Evolutionary conservation across 225 moss, liverwort and hornwort species (phyloP).

Genomic region (Climacium dendroides): DNA sequence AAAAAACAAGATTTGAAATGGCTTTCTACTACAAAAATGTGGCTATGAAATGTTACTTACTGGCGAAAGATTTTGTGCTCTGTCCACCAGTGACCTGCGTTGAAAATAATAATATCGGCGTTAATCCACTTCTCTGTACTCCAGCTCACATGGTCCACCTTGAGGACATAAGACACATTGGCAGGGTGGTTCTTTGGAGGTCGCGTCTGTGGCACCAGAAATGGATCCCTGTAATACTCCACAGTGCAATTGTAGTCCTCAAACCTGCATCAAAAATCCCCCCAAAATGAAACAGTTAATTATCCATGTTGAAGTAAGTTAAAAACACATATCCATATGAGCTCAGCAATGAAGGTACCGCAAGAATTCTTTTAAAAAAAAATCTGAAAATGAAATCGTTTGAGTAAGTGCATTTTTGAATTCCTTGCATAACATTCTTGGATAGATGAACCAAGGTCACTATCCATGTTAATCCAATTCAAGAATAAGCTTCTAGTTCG

Average conservation of each 20-base stretch:
- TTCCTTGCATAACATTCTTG: not conserved
- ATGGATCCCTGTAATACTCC: constrained; percentile 77
- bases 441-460: not conserved
- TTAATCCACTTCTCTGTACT: constrained; percentile 26
- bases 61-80: constrained; percentile 55
- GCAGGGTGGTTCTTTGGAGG: constrained; percentile 7
- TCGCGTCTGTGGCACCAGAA: constrained; percentile 61
- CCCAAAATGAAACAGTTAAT: not conserved
- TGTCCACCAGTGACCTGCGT: constrained; percentile 87
- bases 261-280: constrained; percentile 3
- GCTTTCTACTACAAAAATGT: not conserved
- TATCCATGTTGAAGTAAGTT: too few species aligned
- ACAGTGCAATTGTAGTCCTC: constrained; percentile 71
- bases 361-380: not conserved
- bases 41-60: not conserved
- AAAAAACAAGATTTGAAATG: not conserved
- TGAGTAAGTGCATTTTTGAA: too few species aligned
- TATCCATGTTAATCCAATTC: not conserved
- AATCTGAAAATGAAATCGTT: not conserved
- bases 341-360: not conserved
- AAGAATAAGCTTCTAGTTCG: not conserved
- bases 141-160: constrained; percentile 50
- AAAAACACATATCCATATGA: not conserved
- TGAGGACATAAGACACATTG: constrained; percentile 29
- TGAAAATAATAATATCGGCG: constrained; percentile 65